phyloP scores from a whole-genome alignment of 2,329 filamentous ascomycete species.

The Davidsoniella virescens region DNA sequence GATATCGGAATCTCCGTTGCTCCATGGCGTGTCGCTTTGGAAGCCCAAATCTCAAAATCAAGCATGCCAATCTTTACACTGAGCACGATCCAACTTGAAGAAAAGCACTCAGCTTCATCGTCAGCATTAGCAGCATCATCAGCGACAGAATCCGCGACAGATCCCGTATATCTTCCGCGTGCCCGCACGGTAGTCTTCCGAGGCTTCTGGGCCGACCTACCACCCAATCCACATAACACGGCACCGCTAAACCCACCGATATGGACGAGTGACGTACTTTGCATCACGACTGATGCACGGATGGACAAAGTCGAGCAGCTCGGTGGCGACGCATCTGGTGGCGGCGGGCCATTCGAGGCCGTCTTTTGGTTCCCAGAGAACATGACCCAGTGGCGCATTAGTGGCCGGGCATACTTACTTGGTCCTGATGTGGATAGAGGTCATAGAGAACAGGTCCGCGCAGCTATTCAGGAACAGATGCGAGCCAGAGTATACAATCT shows the following conservation, averaged over 20 bases:
- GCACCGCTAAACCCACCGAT: conserved; percentile 51
- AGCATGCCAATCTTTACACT: conserved; percentile 33
- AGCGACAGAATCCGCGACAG: conserved; percentile 8
- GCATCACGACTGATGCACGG: conserved; percentile 74
- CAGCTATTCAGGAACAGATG: conserved; percentile 12
- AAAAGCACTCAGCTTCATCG: conserved; percentile 21
- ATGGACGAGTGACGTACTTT: conserved; percentile 62
- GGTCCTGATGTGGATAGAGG: conserved; percentile 45
- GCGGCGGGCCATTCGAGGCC: conserved; percentile 61
- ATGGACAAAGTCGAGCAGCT: conserved; percentile 74
- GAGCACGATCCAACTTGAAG: conserved; percentile 28
- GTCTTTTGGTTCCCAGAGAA: conserved; percentile 62
- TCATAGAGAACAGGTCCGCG: neutral
- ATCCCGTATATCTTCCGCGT: conserved; percentile 28
- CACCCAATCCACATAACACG: conserved; percentile 54
- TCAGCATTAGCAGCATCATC: conserved; percentile 12
- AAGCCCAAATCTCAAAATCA: conserved; percentile 34
- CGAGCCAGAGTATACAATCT: conserved; percentile 21
- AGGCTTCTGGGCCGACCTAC: conserved; percentile 64
- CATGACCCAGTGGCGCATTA: conserved; percentile 70
- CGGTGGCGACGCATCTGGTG: conserved; percentile 36
- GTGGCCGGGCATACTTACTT: conserved; percentile 60
- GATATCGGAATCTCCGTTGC: conserved; percentile 19
- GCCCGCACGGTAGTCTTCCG: conserved; percentile 72
- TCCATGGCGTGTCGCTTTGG: conserved; percentile 37